A percentile compares a stretch with the other conserved stretches of the same genome.
phyloP scores from a whole-genome alignment of 805 yeast species.

The Priceomyces fermenticarens region DNA sequence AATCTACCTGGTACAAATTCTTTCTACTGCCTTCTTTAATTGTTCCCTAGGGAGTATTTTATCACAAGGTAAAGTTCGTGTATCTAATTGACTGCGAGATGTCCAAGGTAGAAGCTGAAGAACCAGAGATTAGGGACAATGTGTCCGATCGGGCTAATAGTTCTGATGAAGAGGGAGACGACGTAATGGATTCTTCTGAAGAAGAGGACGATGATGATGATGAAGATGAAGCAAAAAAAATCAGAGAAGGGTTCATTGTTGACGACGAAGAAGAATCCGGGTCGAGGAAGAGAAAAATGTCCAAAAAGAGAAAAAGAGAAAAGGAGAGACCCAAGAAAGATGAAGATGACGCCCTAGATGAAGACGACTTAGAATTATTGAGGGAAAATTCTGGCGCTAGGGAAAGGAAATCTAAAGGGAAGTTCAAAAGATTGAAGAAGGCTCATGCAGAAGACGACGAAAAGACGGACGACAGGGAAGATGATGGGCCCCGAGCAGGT shows the following conservation, averaged over 20 bases:
- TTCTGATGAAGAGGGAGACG: slow-evolving; percentile 36
- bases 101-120: slow-evolving; percentile 30
- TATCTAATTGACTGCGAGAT: slow-evolving; percentile 12
- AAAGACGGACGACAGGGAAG: slow-evolving; percentile 5
- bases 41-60: neutral
- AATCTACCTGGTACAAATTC: too few species aligned
- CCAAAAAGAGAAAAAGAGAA: slow-evolving; percentile 41
- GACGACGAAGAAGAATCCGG: slow-evolving; percentile 79
- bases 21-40: too few species aligned
- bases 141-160: slow-evolving; percentile 20
- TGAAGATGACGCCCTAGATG: slow-evolving; percentile 72
- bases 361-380: slow-evolving; percentile 89
- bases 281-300: slow-evolving; percentile 28
- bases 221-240: slow-evolving; percentile 80
- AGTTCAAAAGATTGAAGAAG: slow-evolving; percentile 81
- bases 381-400: slow-evolving; percentile 87
- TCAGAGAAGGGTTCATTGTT: slow-evolving; percentile 90
- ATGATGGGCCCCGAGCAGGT: slow-evolving; percentile 25
- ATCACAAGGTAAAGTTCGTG: neutral
- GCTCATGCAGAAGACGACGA: slow-evolving; percentile 42
- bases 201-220: slow-evolving; percentile 87
- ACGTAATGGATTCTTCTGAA: slow-evolving; percentile 65
- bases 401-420: slow-evolving; percentile 34
- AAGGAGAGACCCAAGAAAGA: slow-evolving; percentile 28
- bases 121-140: slow-evolving; percentile 35